Conservation (phyloP, 371 early-diverging fungal species). For the Apophysomyces variabilis region DNA sequence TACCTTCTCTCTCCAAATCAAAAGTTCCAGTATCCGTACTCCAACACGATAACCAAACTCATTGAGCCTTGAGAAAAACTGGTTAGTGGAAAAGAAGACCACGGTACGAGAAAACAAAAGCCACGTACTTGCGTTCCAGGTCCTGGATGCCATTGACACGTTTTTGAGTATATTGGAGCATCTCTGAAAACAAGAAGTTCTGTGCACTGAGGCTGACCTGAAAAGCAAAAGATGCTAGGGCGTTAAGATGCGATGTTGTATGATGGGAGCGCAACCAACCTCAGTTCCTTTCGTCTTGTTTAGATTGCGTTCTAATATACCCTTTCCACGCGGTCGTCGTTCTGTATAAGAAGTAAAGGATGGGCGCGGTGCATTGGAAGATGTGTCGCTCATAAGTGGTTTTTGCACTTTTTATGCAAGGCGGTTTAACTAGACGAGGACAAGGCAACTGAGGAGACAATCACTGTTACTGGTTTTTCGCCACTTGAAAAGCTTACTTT, state of each 20-base stretch:
- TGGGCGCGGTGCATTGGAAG: conserved; percentile 16
- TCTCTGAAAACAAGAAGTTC: conserved; percentile 93
- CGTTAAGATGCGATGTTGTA: neutral
- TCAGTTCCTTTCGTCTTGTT: conserved; percentile 66
- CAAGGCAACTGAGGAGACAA: no score
- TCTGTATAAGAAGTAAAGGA: conserved; percentile 45
- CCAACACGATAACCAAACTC: conserved; percentile 96
- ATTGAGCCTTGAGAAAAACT: conserved; percentile 62
- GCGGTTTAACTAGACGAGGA: no score
- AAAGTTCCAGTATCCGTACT: conserved; percentile 81
- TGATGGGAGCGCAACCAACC: conserved; percentile 33
- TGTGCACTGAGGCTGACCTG: conserved; percentile 87
- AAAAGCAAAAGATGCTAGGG: neutral
- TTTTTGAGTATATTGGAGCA: conserved; percentile 94
- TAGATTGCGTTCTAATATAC: conserved; percentile 67
- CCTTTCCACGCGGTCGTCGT: conserved; percentile 35
- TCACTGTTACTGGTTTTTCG: no score
- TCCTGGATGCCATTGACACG: conserved; percentile 93
- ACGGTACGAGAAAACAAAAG: neutral
- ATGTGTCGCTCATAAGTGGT: conserved; percentile 2
- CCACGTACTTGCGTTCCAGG: conserved; percentile 83
- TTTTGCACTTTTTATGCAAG: neutral
- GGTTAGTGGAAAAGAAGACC: neutral
- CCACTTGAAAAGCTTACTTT: no score
- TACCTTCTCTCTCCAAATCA: conserved; percentile 85